Evolutionary conservation across 306 rosid species (phyloP).

Genomic region (Lathyrus aphaca): DNA sequence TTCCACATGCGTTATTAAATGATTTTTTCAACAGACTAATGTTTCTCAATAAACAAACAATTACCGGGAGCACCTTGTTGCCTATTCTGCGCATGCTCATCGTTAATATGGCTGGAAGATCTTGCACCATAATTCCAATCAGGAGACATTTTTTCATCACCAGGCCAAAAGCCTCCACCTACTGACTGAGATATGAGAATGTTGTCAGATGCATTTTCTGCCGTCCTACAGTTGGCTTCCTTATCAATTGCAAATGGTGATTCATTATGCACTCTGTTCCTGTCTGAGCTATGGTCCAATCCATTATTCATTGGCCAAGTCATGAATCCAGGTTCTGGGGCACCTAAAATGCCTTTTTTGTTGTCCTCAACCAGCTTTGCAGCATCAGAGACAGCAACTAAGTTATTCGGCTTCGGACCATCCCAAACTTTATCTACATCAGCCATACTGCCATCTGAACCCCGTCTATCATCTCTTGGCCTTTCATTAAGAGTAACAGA

Average conservation of each 20-base stretch:
- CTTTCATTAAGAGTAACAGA: conserved; percentile 62
- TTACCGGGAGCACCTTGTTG: conserved; percentile 57
- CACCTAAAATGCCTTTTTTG: conserved; percentile 42
- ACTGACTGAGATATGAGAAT: conserved; percentile 48
- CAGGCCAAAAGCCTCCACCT: conserved; percentile 74
- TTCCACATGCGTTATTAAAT: conserved; percentile 32
- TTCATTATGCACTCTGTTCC: conserved; percentile 47
- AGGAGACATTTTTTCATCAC: conserved; percentile 85
- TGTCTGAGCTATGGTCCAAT: conserved; percentile 52
- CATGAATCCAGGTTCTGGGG: conserved; percentile 46
- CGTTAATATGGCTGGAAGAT: conserved; percentile 51
- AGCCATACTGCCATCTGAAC: conserved; percentile 47
- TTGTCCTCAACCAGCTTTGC: conserved; percentile 52
- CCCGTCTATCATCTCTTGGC: conserved; percentile 57
- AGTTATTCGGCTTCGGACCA: conserved; percentile 53
- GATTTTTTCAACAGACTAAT: conserved; percentile 43
- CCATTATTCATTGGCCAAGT: conserved; percentile 58
- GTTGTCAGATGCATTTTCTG: conserved; percentile 48
- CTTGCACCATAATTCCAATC: conserved; percentile 71
- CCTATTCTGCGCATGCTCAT: conserved; percentile 47
- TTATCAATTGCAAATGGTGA: conserved; percentile 53
- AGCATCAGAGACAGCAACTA: conserved; percentile 42
- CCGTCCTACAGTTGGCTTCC: conserved; percentile 53
- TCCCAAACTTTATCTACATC: conserved; percentile 54
- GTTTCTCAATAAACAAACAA: conserved; percentile 49